These are phyloP conservation scores for Ramaria sp. DNA, from an alignment of 768 basidiomycete species.

Conservation along the genomic window DNA sequence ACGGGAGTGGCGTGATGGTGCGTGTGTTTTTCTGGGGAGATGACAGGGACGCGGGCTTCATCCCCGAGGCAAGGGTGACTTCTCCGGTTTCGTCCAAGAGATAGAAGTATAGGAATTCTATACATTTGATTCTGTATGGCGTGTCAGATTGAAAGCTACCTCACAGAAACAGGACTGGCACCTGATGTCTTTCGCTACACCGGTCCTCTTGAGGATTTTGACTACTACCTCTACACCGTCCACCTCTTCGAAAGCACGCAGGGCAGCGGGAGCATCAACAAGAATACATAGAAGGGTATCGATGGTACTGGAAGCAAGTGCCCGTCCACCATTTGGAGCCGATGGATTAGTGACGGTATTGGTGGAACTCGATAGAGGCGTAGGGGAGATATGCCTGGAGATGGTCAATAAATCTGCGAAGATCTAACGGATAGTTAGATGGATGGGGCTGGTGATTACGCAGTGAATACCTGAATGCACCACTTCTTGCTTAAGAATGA, in stretches of 20 bases:
- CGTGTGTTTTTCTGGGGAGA: conserved; percentile 8
- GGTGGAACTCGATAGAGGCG: conserved; percentile 17
- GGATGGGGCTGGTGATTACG: background rate
- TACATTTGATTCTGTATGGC: conserved; percentile 75
- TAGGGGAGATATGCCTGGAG: conserved; percentile 49
- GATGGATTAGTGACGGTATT: conserved; percentile 11
- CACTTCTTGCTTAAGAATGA: conserved; percentile 55
- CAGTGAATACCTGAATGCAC: conserved; percentile 49
- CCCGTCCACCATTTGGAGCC: conserved; percentile 17
- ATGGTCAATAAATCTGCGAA: conserved; percentile 61
- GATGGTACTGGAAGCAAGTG: conserved; percentile 64
- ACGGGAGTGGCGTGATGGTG: background rate
- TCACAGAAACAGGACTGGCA: conserved; percentile 18
- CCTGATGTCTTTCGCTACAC: conserved; percentile 83
- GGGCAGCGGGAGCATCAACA: conserved; percentile 70
- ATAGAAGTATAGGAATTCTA: conserved; percentile 94
- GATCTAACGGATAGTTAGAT: conserved; percentile 32
- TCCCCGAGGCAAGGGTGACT: conserved; percentile 12
- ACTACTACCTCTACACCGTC: conserved; percentile 76
- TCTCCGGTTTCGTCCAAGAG: conserved; percentile 65
- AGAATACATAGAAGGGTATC: conserved; percentile 82
- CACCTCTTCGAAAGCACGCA: conserved; percentile 69
- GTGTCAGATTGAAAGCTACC: background rate
- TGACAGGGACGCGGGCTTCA: conserved; percentile 10
- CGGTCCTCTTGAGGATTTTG: conserved; percentile 78